Percentiles rank a stretch among this genome's conserved stretches.
Evolutionary conservation across 1,284 basidiomycete species (phyloP).

Genomic region (Tetrapyrgos nigripes): DNA sequence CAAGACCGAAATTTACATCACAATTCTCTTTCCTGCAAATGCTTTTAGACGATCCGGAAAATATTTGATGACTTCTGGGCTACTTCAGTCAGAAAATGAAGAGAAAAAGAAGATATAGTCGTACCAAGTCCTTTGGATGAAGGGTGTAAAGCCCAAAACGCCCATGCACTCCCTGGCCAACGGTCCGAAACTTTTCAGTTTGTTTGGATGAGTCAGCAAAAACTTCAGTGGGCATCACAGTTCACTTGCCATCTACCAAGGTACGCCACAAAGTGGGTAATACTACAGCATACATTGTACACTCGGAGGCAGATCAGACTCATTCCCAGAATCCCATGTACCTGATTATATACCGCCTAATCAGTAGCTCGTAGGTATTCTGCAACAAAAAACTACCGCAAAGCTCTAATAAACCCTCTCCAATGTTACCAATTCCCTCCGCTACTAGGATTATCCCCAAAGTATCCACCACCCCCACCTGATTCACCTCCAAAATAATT

Average conservation of each 20-base stretch:
- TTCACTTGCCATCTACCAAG: too few relatives aligned
- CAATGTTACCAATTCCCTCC: neutral
- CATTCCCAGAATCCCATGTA: too few relatives aligned
- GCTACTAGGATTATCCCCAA: slow-evolving; percentile 57
- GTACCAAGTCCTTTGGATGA: slow-evolving; percentile 63
- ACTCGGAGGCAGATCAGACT: too few relatives aligned
- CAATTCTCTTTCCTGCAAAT: slow-evolving; percentile 69
- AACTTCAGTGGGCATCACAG: too few relatives aligned
- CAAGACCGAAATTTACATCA: slow-evolving; percentile 59
- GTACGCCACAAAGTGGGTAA: neutral
- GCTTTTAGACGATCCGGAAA: slow-evolving; percentile 66
- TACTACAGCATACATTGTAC: too few relatives aligned
- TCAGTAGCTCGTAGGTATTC: too few relatives aligned
- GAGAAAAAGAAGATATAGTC: slow-evolving; percentile 17
- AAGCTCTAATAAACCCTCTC: too few relatives aligned
- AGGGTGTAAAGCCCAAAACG: slow-evolving; percentile 42
- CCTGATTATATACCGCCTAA: too few relatives aligned
- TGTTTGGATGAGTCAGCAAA: too few relatives aligned
- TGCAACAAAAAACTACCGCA: too few relatives aligned
- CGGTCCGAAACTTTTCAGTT: neutral
- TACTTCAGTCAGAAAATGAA: slow-evolving; percentile 31
- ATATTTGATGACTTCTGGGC: slow-evolving; percentile 68
- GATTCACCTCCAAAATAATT: too few relatives aligned
- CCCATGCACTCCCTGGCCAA: slow-evolving; percentile 15
- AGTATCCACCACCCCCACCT: too few relatives aligned